Evolutionary conservation across 2,329 filamentous ascomycete genomes (phyloP).

Genomic region (Massarina eburnea): DNA sequence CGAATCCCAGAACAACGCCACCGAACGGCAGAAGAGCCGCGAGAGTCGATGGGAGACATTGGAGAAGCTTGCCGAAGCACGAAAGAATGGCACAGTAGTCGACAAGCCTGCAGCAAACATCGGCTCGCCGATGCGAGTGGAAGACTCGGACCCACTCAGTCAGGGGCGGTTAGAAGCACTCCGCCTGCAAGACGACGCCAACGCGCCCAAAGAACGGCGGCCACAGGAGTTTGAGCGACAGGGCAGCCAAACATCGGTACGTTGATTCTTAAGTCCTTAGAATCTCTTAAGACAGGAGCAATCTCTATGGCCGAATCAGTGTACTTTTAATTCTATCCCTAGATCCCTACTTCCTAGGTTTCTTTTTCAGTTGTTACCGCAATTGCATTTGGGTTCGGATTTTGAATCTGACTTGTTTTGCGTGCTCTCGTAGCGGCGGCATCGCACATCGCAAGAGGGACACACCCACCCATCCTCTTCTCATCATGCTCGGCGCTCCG

Average conservation of each 20-base stretch:
- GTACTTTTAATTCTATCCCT: constrained; percentile 47
- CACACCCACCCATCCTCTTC: constrained; percentile 22
- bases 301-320: constrained; percentile 44
- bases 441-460: constrained; percentile 41
- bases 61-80: constrained; percentile 74
- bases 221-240: constrained; percentile 45
- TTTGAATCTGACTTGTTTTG: constrained; percentile 43
- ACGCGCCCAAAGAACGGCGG: constrained; percentile 39
- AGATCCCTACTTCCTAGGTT: constrained; percentile 27
- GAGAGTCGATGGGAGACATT: constrained; percentile 89
- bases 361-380: constrained; percentile 29
- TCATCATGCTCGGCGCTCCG: constrained; percentile 33
- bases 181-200: constrained; percentile 77
- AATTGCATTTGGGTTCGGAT: constrained; percentile 37
- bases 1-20: constrained; percentile 89
- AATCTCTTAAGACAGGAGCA: constrained; percentile 37
- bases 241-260: constrained; percentile 45
- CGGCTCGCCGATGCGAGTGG: constrained; percentile 52
- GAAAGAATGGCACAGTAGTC: constrained; percentile 54
- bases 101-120: constrained; percentile 35
- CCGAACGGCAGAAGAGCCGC: constrained; percentile 77
- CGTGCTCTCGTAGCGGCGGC: constrained; percentile 42
- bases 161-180: constrained; percentile 87
- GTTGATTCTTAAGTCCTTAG: constrained; percentile 47
- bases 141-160: constrained; percentile 77